Evolutionary conservation across 1,284 basidiomycete species (phyloP).

Genomic region (Pseudomicrostroma phylloplanum): DNA sequence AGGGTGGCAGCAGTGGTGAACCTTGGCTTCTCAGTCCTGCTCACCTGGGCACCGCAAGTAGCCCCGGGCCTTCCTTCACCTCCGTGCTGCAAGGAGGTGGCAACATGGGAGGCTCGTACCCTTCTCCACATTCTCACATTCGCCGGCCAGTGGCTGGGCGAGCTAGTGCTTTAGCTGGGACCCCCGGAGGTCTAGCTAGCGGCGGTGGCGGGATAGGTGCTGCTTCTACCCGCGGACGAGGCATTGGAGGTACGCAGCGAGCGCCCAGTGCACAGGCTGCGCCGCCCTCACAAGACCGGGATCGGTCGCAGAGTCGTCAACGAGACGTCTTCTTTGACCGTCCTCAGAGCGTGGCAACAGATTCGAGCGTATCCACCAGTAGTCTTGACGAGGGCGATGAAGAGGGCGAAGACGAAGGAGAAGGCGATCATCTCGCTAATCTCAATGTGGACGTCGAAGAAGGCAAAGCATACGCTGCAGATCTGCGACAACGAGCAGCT

Average conservation of each 20-base stretch:
- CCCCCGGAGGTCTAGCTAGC: not conserved
- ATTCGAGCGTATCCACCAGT: constrained; percentile 30
- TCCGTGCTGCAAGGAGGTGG: constrained; percentile 17
- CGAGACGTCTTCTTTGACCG: constrained; percentile 29
- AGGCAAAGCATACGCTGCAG: constrained; percentile 34
- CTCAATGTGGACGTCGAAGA: constrained; percentile 22
- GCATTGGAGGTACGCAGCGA: no score
- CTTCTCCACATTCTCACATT: constrained; percentile 37
- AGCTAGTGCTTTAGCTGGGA: not conserved
- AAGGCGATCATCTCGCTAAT: constrained; percentile 7
- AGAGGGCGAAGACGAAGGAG: constrained; percentile 10
- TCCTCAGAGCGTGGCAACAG: constrained; percentile 18
- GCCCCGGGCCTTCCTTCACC: constrained; percentile 17
- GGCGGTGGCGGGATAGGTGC: no score
- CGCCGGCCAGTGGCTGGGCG: constrained; percentile 15
- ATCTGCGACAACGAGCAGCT: constrained; percentile 19
- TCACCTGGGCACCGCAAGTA: constrained; percentile 7
- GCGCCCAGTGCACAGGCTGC: no score
- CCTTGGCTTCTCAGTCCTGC: constrained; percentile 19
- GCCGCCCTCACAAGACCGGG: no score
- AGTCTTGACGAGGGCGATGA: constrained; percentile 11
- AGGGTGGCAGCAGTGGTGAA: constrained; percentile 13
- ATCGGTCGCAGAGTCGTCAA: not conserved
- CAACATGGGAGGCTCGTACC: constrained; percentile 18
- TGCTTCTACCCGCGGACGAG: no score